These are phyloP conservation scores for Chaetomiaceae sp. DNA, from an alignment of 2,329 filamentous ascomycete genomes.

Conservation along the genomic window DNA sequence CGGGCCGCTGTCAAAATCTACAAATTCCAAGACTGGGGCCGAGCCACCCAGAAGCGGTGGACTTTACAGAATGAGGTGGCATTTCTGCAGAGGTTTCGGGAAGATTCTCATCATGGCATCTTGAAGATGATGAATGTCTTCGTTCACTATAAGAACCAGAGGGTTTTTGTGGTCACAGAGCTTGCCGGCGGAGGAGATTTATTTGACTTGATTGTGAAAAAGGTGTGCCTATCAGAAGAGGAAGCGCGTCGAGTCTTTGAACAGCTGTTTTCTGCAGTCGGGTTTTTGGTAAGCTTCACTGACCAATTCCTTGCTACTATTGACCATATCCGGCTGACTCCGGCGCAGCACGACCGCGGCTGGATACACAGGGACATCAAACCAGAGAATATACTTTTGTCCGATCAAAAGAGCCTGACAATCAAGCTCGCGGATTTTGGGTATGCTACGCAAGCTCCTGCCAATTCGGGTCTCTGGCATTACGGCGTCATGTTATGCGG, in stretches of 20 bases:
- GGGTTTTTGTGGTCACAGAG: background rate
- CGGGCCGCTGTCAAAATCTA: background rate
- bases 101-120: background rate
- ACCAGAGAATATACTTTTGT: background rate
- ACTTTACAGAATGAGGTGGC: background rate
- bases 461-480: background rate
- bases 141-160: background rate
- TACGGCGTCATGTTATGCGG: background rate
- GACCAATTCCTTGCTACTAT: no score
- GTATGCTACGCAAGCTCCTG: background rate
- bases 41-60: no score
- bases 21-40: background rate
- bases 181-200: background rate
- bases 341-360: background rate
- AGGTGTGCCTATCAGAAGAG: background rate
- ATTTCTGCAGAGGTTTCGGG: background rate
- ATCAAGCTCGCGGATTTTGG: background rate
- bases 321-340: background rate
- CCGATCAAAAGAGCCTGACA: background rate
- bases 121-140: background rate
- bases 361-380: background rate
- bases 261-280: background rate
- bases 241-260: background rate
- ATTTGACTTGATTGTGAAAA: background rate
- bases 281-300: background rate